These are phyloP conservation scores for Kockiozyma suomiensis DNA, from an alignment of 805 yeast species.

Conservation along the genomic window DNA sequence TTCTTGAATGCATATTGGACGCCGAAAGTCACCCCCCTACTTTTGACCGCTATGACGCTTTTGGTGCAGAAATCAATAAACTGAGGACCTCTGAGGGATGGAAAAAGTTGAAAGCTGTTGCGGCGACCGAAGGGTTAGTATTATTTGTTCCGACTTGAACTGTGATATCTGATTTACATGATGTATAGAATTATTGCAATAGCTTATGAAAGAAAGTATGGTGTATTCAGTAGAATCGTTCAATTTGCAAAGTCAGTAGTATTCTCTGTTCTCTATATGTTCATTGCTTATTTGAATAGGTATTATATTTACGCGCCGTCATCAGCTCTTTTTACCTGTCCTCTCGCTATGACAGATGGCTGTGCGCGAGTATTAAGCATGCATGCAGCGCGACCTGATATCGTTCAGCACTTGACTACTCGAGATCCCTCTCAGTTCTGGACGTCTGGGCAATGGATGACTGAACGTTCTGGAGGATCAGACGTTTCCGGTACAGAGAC, in stretches of 20 bases:
- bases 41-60: conserved; percentile 40
- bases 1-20: conserved; percentile 38
- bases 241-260: conserved; percentile 33
- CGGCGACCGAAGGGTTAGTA: conserved; percentile 19
- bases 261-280: background rate
- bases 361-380: conserved; percentile 40
- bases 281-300: conserved; percentile 6
- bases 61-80: conserved; percentile 37
- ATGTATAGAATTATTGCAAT: conserved; percentile 40
- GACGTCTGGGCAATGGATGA: conserved; percentile 45
- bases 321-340: conserved; percentile 41
- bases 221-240: conserved; percentile 35
- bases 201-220: conserved; percentile 38
- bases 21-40: conserved; percentile 40
- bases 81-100: conserved; percentile 42
- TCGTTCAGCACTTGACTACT: conserved; percentile 35
- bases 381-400: conserved; percentile 16
- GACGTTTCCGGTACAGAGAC: conserved; percentile 41
- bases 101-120: conserved; percentile 36
- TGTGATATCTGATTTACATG: too few relatives aligned
- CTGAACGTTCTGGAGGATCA: conserved; percentile 42
- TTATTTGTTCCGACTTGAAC: background rate
- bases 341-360: conserved; percentile 44
- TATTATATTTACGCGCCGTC: conserved; percentile 39
- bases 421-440: conserved; percentile 39